These are phyloP conservation scores for Aspergillus nomiae DNA, from an alignment of 2,329 filamentous ascomycete genomes.

Conservation along the genomic window DNA sequence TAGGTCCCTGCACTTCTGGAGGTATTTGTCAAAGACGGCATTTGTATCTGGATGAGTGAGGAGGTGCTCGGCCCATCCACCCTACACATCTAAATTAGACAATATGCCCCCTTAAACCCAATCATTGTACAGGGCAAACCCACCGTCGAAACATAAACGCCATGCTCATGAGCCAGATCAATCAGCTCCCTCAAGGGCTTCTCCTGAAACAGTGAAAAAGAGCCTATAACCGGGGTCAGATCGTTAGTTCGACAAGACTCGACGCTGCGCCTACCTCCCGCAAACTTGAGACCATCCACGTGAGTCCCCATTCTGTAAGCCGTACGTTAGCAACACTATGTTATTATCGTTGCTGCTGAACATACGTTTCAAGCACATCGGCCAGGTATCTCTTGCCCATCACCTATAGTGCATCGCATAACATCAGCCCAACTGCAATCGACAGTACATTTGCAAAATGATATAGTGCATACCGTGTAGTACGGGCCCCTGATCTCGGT, in stretches of 20 bases:
- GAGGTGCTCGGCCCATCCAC: constrained; percentile 58
- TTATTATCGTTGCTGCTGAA: neutral
- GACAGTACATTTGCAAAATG: neutral
- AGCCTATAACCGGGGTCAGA: constrained; percentile 34
- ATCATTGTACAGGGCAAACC: neutral
- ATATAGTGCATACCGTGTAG: constrained; percentile 45
- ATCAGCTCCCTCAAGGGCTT: constrained; percentile 49
- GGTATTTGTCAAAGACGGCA: constrained; percentile 53
- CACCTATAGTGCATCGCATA: constrained; percentile 27
- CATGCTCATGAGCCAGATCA: constrained; percentile 52
- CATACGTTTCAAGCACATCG: constrained; percentile 56
- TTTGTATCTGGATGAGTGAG: constrained; percentile 51
- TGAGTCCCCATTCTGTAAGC: constrained; percentile 53
- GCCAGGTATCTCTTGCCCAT: constrained; percentile 57
- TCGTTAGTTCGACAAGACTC: neutral
- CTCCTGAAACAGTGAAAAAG: constrained; percentile 55
- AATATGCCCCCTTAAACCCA: neutral
- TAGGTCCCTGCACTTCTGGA: constrained; percentile 54
- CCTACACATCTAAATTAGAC: constrained; percentile 31
- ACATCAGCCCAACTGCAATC: constrained; percentile 4
- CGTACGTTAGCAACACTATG: constrained; percentile 3
- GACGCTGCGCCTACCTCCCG: constrained; percentile 40
- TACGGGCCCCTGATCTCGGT: constrained; percentile 61
- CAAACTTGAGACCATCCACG: constrained; percentile 59
- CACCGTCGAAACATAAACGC: constrained; percentile 57